Evolutionary conservation across 176 grass and related monocot genomes (phyloP), one percentile per base, ranked within the genome.

Genomic region (Panicum miliaceum): DNA sequence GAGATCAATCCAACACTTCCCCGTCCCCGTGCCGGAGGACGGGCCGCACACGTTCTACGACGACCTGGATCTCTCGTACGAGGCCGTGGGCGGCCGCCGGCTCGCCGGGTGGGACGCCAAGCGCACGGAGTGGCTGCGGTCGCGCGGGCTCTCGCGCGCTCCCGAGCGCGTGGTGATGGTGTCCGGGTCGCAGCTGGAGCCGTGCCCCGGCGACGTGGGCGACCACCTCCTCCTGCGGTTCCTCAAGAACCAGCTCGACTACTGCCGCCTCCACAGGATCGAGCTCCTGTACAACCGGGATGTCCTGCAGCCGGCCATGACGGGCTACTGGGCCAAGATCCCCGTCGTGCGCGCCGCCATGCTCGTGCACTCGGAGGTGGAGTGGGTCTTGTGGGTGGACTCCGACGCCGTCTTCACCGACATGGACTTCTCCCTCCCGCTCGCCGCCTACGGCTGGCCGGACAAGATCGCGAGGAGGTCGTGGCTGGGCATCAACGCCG

Each of bases 381-480:
- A 98, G 54, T 98, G 91, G 95, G 29, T 98, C 5, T 98, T 89
- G 95, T 98, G 95, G 95, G 85, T 98, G 20, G 92, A 97, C 84
- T 90, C 90, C 7, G 95, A 98, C 75, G 92, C 95, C 45, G 82
- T 92, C 16, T 40, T 98, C 88, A 98, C 91, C 15, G 92, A 98
- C 91, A 98, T 98, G 95, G 92, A 94, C 77, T 92, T 94, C 88
- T 40, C 81, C 16, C 85, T 82, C 2, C 91, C 92, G 4, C 80
- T 95, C 6, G 15, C 19, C 66, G 12, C 81, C 2, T 82, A 97
- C 64, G 92, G 92, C 54, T 87, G 86, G 94, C 63, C 69, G 3
- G 4, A n/a, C 45, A 42, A 87, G 66, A 79, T 97, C 73, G 75
- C 37, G 15, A 23, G 0, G 32, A 56, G 53, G 69, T 92, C 89